These are phyloP conservation scores for Xylaria polymorpha DNA, from an alignment of 2,329 filamentous ascomycete species.

Conservation along the genomic window DNA sequence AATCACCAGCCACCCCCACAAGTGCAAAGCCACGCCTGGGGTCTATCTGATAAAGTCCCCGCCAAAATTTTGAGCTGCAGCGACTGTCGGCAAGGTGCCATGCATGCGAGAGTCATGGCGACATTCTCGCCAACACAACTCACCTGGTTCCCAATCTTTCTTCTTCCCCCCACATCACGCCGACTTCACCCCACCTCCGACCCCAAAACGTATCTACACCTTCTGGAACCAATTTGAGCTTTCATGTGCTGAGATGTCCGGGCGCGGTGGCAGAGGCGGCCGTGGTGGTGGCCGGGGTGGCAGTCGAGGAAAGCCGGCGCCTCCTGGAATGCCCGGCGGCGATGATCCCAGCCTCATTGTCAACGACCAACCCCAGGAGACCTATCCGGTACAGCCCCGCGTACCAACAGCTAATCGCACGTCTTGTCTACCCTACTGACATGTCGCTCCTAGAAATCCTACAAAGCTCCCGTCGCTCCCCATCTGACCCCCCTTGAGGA, in stretches of 20 bases:
- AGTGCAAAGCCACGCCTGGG: not conserved
- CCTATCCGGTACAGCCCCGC: conserved; percentile 62
- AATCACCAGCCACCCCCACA: conserved; percentile 3
- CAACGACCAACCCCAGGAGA: conserved; percentile 67
- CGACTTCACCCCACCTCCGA: not conserved
- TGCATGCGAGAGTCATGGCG: conserved; percentile 5
- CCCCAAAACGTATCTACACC: not conserved
- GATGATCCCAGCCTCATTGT: conserved; percentile 62
- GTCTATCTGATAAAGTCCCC: conserved; percentile 29
- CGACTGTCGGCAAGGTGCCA: not conserved
- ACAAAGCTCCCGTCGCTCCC: conserved; percentile 60
- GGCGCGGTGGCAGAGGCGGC: conserved; percentile 65
- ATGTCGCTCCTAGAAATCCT: conserved; percentile 55
- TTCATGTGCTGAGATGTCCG: conserved; percentile 56
- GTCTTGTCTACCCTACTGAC: conserved; percentile 17
- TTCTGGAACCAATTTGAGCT: not conserved
- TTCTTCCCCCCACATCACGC: not conserved
- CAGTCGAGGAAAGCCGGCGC: conserved; percentile 56
- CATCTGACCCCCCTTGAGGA: conserved; percentile 59
- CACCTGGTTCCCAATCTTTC: not conserved
- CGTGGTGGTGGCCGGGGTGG: conserved; percentile 62
- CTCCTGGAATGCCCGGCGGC: conserved; percentile 62
- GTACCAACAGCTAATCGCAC: not conserved
- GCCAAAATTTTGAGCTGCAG: conserved; percentile 42
- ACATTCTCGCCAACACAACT: not conserved